Evolutionary conservation across 192 early-diverging fungal species (phyloP), one percentile per base, ranked within the genome.

Genomic region (Polychytrium aggregatum): DNA sequence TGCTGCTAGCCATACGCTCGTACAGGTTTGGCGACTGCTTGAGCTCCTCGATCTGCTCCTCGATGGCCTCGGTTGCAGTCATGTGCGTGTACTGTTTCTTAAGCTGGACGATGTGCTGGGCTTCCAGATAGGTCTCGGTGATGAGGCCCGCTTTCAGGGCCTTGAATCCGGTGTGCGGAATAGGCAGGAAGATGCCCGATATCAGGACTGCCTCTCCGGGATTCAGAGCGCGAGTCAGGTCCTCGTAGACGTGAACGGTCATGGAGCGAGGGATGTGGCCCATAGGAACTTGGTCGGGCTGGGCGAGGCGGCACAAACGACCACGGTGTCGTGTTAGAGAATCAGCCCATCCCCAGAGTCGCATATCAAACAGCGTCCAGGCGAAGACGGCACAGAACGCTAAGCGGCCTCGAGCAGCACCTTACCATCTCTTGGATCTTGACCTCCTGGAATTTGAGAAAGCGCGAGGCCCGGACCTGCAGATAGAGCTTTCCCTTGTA

Each of bases 281-380:
- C 64, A 94, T 92, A 42, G 94, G 94, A 17, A 98, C 90, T 82
- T 98, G 94, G 66, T 98, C 90, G 21, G 92, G 85, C 82, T 85
- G 48, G 9, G 26, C 14, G n/a, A n/a, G n/a, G n/a, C n/a, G n/a
- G n/a, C n/a, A n/a, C n/a, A n/a, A n/a, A n/a, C n/a, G n/a, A n/a
- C n/a, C n/a, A n/a, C n/a, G n/a, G n/a, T n/a, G n/a, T n/a, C n/a
- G n/a, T n/a, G n/a, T n/a, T n/a, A n/a, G n/a, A n/a, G n/a, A n/a
- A n/a, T n/a, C n/a, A n/a, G n/a, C n/a, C n/a, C n/a, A n/a, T n/a
- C n/a, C n/a, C n/a, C n/a, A n/a, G n/a, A n/a, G n/a, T n/a, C n/a
- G n/a, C n/a, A n/a, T n/a, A n/a, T n/a, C n/a, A n/a, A n/a, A n/a
- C n/a, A n/a, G n/a, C n/a, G n/a, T n/a, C n/a, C n/a, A n/a, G n/a